phyloP scores from a whole-genome alignment of 1,284 basidiomycete species.

The Athelia psychrophila region DNA sequence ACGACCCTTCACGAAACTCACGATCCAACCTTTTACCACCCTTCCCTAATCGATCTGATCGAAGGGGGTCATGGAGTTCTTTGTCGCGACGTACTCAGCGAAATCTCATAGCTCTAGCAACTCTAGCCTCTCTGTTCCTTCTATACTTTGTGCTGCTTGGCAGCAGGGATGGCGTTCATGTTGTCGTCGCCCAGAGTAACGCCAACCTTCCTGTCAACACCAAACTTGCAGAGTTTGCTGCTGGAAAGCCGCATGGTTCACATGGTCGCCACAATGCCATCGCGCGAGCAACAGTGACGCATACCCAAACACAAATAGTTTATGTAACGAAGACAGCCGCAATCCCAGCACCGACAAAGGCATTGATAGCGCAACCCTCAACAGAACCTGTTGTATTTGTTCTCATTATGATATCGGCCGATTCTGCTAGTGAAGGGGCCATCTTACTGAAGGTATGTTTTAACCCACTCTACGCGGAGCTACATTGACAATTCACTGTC shows the following conservation, averaged over 20 bases:
- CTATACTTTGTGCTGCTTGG: background rate
- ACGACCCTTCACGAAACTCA: too few relatives aligned
- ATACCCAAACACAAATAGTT: background rate
- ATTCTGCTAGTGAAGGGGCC: conserved; percentile 42
- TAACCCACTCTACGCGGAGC: background rate
- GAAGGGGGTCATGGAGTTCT: too few relatives aligned
- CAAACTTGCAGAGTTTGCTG: too few relatives aligned
- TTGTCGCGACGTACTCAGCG: too few relatives aligned
- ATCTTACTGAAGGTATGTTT: conserved; percentile 40
- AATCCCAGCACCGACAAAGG: background rate
- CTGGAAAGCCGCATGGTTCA: background rate
- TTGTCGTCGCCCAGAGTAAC: too few relatives aligned
- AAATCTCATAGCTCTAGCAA: too few relatives aligned
- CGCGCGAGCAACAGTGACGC: background rate
- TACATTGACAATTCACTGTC: conserved; percentile 4
- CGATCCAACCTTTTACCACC: too few relatives aligned
- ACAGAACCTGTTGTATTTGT: conserved; percentile 37
- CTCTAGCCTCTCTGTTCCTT: too few relatives aligned
- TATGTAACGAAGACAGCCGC: background rate
- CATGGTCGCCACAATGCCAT: background rate
- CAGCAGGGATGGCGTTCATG: background rate
- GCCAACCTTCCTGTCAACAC: too few relatives aligned
- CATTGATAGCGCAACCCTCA: background rate
- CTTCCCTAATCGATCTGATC: too few relatives aligned
- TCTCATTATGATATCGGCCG: conserved; percentile 42